Base-by-base conservation (phyloP, 768 basidiomycete species). In the Collybia nuda region DNA sequence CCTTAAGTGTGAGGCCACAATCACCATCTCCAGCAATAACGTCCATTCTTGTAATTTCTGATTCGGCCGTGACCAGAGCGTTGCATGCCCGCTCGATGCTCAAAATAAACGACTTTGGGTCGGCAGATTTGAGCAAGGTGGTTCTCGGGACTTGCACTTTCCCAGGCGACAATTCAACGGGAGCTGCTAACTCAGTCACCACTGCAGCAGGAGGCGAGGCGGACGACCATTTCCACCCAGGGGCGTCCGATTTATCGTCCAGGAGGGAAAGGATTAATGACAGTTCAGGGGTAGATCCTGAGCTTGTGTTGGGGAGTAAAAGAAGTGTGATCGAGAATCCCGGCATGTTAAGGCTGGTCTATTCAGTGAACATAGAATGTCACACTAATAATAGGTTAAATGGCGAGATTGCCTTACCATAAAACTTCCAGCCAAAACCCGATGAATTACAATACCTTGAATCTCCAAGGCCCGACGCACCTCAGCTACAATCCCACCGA, bases 331-430 rank as follows among this genome's bases (percentile, higher is more conserved):
- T 72, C 14, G 91, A 93, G 65, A 95, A 90, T 2, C 93, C 93
- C 24, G 92, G 90, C 90, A 94, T 93, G 67, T 93, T 94, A 56
- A 96, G 78, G 50, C 88, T 90, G 19, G 91, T 93, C 92, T 87
- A 65, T 43, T 29, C 38, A 40, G 42, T 14, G 19, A 5, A 32
- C 32, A 32, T 15, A 39, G 17, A 14, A 23, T 38, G 43, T 38
- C 8, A 51, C 12, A 32, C 18, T 29, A 48, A 39, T 43, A 17
- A 5, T 22, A 29, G 37, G 11, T 9, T 9, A 5, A 11, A 21
- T 7, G 45, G 32, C 17, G 11, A 23, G 17, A 43, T 23, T 14
- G 35, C 12, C 75, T 37, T 48, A 86, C 91, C 94, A 97, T 96
- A 68, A 88, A 93, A 11, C 88, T 86, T 2, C 94, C 94, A 9